A percentile compares a stretch with the other conserved stretches of the same genome.
Evolutionary conservation across 73 alveolate species (phyloP).

Genomic region (Stentor coeruleus): DNA sequence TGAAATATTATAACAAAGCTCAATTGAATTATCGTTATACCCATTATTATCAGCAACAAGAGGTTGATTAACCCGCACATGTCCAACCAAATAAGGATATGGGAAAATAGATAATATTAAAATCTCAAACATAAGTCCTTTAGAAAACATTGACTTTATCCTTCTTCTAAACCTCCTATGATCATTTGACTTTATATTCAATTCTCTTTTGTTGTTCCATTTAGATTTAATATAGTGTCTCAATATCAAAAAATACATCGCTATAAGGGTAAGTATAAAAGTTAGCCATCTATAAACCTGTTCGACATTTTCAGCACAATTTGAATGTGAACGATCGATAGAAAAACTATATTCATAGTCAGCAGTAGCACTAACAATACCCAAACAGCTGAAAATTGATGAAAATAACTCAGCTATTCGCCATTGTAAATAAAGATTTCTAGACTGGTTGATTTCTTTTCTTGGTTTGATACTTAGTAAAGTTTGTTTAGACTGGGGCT

Average conservation of each 20-base stretch:
- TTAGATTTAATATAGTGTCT: background rate
- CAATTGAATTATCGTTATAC: conserved; percentile 18
- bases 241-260: background rate
- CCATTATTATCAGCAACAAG: conserved; percentile 35
- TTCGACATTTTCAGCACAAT: background rate
- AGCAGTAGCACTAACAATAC: conserved; percentile 9
- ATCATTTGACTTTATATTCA: background rate
- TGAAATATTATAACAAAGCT: conserved; percentile 29
- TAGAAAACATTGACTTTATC: background rate
- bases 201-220: conserved; percentile 3
- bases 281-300: conserved; percentile 11
- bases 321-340: background rate
- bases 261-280: background rate
- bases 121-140: background rate
- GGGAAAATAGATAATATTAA: background rate
- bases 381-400: background rate
- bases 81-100: conserved; percentile 5
- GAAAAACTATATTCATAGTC: conserved; percentile 13
- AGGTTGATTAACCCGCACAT: background rate
- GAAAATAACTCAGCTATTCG: conserved; percentile 1
- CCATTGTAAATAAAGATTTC: background rate
- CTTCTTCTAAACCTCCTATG: background rate
- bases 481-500: too few species aligned
- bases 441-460: background rate
- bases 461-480: too few species aligned